Conservation (phyloP, 176 grass and related monocot species). For the Oryza glumipatula region DNA sequence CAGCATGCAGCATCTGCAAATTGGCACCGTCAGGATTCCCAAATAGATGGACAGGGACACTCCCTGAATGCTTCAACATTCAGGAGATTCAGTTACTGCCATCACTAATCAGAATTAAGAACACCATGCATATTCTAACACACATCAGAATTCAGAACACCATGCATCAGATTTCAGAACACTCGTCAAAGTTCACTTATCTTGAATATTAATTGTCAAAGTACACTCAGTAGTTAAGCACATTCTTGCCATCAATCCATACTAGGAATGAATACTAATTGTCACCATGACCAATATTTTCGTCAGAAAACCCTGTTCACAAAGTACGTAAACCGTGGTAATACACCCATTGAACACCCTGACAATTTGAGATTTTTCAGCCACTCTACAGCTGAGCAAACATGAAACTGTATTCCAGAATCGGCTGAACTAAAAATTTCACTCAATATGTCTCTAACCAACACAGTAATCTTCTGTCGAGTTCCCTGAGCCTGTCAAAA, state of each 20-base stretch:
- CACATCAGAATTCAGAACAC: no score
- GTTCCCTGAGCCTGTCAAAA: slow-evolving; percentile 1
- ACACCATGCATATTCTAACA: background rate
- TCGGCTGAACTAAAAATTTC: background rate
- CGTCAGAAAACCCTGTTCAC: background rate
- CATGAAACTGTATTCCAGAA: no score
- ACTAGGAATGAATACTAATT: background rate
- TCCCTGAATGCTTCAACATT: no score
- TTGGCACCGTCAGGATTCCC: no score
- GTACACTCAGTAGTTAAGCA: background rate
- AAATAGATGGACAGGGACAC: no score
- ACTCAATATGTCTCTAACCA: background rate
- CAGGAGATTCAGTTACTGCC: no score
- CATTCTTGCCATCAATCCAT: background rate
- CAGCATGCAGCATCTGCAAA: no score
- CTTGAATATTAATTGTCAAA: no score
- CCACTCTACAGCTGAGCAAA: no score
- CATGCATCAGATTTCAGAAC: no score
- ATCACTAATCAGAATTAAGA: no score
- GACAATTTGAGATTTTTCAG: no score
- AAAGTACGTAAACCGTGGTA: background rate
- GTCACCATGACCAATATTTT: background rate
- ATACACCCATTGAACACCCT: background rate
- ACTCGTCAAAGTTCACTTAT: background rate
- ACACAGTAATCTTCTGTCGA: background rate